Conservation (phyloP, 2,329 filamentous ascomycete genomes). For the Fusarium protoensiforme region DNA sequence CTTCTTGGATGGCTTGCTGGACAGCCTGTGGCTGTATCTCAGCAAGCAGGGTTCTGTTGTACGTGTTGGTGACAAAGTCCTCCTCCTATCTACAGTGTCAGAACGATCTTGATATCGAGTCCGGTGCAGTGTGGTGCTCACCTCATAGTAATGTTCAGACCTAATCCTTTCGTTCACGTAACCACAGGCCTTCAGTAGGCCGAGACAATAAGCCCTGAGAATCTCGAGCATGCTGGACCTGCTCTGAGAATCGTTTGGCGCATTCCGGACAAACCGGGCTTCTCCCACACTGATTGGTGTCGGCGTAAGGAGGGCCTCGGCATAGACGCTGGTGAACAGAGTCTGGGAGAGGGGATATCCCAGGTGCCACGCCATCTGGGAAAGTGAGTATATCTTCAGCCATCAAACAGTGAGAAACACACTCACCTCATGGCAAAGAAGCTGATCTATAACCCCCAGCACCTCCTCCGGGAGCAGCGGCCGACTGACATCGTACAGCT, state of each 20-base stretch:
- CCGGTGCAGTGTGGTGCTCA: slow-evolving; percentile 45
- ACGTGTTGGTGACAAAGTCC: slow-evolving; percentile 94
- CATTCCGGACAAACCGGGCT: slow-evolving; percentile 68
- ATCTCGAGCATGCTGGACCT: slow-evolving; percentile 67
- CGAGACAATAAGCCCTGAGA: slow-evolving; percentile 87
- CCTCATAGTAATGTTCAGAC: slow-evolving; percentile 91
- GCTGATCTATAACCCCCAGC: slow-evolving; percentile 92
- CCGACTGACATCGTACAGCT: slow-evolving; percentile 79
- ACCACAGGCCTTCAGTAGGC: slow-evolving; percentile 83
- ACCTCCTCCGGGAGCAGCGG: slow-evolving; percentile 81
- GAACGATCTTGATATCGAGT: neutral
- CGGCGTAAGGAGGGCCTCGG: slow-evolving; percentile 84
- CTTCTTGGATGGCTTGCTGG: slow-evolving; percentile 63
- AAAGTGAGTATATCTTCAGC: neutral
- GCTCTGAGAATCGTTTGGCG: slow-evolving; percentile 39
- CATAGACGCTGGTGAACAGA: slow-evolving; percentile 90
- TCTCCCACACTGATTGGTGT: slow-evolving; percentile 72
- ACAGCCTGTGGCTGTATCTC: slow-evolving; percentile 69
- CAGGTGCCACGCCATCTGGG: slow-evolving; percentile 92
- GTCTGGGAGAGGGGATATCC: slow-evolving; percentile 97
- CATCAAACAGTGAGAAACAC: slow-evolving; percentile 15
- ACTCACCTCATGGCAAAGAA: slow-evolving; percentile 85
- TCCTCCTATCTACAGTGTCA: slow-evolving; percentile 73
- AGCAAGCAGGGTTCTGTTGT: slow-evolving; percentile 80
- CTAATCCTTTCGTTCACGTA: slow-evolving; percentile 82